phyloP scores from a whole-genome alignment of 2,329 filamentous ascomycete species.

The Coniochaeta hoffmannii region DNA sequence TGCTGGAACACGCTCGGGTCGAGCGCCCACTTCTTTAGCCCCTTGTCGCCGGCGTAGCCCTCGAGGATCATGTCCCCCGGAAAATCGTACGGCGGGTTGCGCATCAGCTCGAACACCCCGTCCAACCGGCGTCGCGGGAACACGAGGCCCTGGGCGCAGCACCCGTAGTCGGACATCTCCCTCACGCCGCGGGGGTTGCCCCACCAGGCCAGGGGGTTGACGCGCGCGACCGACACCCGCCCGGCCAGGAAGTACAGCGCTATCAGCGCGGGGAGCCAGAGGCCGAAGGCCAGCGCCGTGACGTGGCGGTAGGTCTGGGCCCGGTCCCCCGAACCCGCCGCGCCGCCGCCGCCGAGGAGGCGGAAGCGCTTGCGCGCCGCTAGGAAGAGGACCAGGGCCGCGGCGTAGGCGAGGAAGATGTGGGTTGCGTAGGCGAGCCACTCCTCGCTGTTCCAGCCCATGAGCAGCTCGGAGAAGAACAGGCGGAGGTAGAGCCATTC shows the following conservation, averaged over 20 bases:
- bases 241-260: slow-evolving; percentile 22
- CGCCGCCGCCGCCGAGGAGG: too few relatives aligned
- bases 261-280: slow-evolving; percentile 25
- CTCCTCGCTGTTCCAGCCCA: slow-evolving; percentile 31
- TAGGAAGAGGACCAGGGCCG: slow-evolving; percentile 13
- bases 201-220: slow-evolving; percentile 14
- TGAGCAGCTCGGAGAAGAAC: slow-evolving; percentile 29
- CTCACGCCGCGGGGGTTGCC: slow-evolving; percentile 16
- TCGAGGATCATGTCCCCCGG: slow-evolving; percentile 28
- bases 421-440: slow-evolving; percentile 19
- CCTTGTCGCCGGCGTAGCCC: slow-evolving; percentile 20
- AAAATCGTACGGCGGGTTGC: slow-evolving; percentile 23
- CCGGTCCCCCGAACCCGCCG: background rate
- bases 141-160: slow-evolving; percentile 29
- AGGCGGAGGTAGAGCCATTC: slow-evolving; percentile 29
- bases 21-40: slow-evolving; percentile 26
- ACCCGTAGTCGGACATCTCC: slow-evolving; percentile 29
- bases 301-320: slow-evolving; percentile 7
- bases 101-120: slow-evolving; percentile 17
- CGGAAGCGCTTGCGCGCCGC: slow-evolving; percentile 4
- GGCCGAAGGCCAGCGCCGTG: slow-evolving; percentile 17
- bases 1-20: slow-evolving; percentile 30
- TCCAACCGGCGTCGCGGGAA: slow-evolving; percentile 23
- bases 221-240: slow-evolving; percentile 17
- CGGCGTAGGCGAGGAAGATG: slow-evolving; percentile 19